Evolutionary conservation across 2,329 filamentous ascomycete genomes (phyloP), one percentile per base, ranked within the genome.

Genomic region (Monosporascus sp.): DNA sequence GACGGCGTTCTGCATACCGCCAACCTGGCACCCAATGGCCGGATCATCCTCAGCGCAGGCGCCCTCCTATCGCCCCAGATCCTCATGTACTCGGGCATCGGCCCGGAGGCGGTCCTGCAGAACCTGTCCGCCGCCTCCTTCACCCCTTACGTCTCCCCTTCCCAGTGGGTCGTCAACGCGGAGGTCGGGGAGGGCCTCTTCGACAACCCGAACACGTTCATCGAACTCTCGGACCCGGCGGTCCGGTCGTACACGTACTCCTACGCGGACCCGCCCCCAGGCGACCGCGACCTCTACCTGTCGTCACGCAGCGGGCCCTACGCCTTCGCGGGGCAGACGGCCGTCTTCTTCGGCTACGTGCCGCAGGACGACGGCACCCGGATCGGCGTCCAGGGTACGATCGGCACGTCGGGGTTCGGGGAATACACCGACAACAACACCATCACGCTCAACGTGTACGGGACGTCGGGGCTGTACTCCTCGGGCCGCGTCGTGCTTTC

Each of bases 371-470:
- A 78, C 49, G 75, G 74, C 7, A 65, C 61, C 11, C 62, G 66
- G 4, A 69, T 73, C 3, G 77, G 74, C 0, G 69, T 80, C 22
- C 79, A 82, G 57, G 79, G 78, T 7, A 82, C 78, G 0, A 75
- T 82, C 52, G 76, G 76, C 63, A 74, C 74, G 0, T 66, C 74
- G 0, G 79, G 79, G 3, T 73, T 68, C 41, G 62, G 65, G 1
- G 74, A 68, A 8, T 77, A 65, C 59, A 72, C 54, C 1, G 60
- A 63, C 37, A 70, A 70, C 50, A 70, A 76, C 54, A 79, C 77
- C 55, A 77, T 82, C 50, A 81, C 78, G 0, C 69, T 82, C 20
- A 82, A 82, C 62, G 65, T 82, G 5, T 82, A 82, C 66, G 79
- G 79, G 8, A 82, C 79, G 0, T 81, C 78, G 0, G 79, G 79